phyloP scores from a whole-genome alignment of 2,329 filamentous ascomycete genomes.

The Fonsecaea multimorphosa region DNA sequence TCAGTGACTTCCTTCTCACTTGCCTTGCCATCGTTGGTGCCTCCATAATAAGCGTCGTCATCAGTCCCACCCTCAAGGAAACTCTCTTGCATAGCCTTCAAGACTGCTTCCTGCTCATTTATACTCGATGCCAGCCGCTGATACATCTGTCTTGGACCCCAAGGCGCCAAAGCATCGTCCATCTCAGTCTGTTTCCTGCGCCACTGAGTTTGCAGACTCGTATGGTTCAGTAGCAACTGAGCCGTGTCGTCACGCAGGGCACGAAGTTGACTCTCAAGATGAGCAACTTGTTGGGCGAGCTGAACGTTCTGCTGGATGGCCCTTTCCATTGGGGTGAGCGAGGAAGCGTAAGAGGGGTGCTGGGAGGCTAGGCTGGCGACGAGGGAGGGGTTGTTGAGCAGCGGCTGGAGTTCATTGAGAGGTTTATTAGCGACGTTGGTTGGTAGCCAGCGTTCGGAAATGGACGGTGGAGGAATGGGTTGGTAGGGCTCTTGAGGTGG shows the following conservation, averaged over 20 bases:
- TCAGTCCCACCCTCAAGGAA: constrained; percentile 71
- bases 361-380: constrained; percentile 76
- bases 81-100: constrained; percentile 86
- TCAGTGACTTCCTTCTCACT: constrained; percentile 83
- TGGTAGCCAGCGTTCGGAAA: constrained; percentile 35
- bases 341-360: constrained; percentile 73
- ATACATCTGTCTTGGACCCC: constrained; percentile 85
- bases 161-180: constrained; percentile 81
- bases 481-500: constrained; percentile 25
- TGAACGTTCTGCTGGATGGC: constrained; percentile 74
- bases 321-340: constrained; percentile 67
- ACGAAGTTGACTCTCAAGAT: constrained; percentile 56
- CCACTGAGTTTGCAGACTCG: constrained; percentile 92
- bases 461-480: constrained; percentile 41
- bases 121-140: constrained; percentile 77
- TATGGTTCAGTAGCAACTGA: constrained; percentile 79
- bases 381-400: constrained; percentile 72
- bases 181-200: constrained; percentile 85
- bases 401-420: constrained; percentile 67
- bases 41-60: constrained; percentile 50
- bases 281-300: constrained; percentile 61
- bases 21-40: constrained; percentile 56
- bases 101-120: constrained; percentile 81
- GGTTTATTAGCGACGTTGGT: constrained; percentile 31
- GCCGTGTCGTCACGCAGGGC: constrained; percentile 71